Evolutionary conservation across 202 grass and related monocot species (phyloP), one percentile per base, ranked within the genome.

Genomic region (Schoenoplectus triqueter): DNA sequence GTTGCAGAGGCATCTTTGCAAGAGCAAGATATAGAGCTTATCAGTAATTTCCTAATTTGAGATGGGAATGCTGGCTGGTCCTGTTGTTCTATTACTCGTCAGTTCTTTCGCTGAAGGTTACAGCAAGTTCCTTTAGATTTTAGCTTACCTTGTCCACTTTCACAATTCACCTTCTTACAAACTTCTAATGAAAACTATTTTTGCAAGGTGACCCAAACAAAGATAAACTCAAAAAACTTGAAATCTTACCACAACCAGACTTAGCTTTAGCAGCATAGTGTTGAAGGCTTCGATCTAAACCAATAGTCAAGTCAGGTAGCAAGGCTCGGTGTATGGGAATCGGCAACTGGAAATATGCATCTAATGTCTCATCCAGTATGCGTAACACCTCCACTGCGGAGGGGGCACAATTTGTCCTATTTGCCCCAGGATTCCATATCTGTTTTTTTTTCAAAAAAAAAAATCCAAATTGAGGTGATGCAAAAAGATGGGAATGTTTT

Each of bases 331-430:
- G 96, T 88, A 95, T 93, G 71, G 96, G 96, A 88, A 95, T 95
- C 41, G 96, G 91, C 78, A 95, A 78, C 73, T 91, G 81, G 20
- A 98, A 98, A 89, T 91, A 98, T 31, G 96, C 90, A 91, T 98
- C 96, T 64, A 98, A 87, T n/a, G 93, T 92, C 87, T 98, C 96
- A 55, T 91, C 96, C 88, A 98, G 88, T 85, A 92, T 89, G 69
- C 90, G 85, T 47, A 98, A 84, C 78, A 98, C 94, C 80, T 98
- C 93, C 70, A 98, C 88, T 42, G 86, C 88, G 56, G 96, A 98
- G 46, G 93, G 88, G 73, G 96, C 96, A 75, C 88, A 94, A 86
- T 85, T 94, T 49, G 90, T 91, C 86, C 91, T 98, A 85, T 95
- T 98, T 59, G 90, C 90, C 88, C 87, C 89, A 66, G 91, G 91